A percentile compares a stretch with the other conserved stretches of the same genome.
These are phyloP conservation scores for Leishmania turanica DNA, from an alignment of 208 protist species.

Conservation along the genomic window DNA sequence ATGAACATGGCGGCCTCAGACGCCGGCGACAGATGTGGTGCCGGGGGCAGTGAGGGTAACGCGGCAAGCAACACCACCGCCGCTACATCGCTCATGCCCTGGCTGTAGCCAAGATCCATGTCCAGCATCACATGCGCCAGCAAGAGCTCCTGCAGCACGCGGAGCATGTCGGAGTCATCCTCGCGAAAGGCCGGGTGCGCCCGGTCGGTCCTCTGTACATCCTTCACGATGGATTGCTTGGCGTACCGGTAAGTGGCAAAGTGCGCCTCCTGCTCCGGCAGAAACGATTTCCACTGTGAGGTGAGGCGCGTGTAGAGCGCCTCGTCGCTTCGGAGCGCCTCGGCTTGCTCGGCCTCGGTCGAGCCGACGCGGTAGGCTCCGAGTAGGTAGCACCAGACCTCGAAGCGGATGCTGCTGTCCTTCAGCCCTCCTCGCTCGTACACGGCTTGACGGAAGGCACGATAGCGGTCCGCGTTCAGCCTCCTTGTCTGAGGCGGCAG, in stretches of 20 bases:
- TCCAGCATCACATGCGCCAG: conserved; percentile 88
- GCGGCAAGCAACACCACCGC: conserved; percentile 60
- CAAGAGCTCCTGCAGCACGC: conserved; percentile 68
- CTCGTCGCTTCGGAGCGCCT: conserved; percentile 26
- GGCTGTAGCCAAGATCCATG: conserved; percentile 93
- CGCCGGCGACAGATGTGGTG: neutral
- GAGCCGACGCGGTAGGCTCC: conserved; percentile 47
- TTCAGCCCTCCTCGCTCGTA: conserved; percentile 29
- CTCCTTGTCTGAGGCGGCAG: neutral
- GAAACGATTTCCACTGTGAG: conserved; percentile 76
- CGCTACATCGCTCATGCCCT: conserved; percentile 91
- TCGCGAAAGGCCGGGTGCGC: conserved; percentile 46
- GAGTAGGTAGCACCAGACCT: conserved; percentile 86
- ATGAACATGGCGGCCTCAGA: conserved; percentile 34
- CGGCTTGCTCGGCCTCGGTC: conserved; percentile 38
- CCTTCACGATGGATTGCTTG: conserved; percentile 78
- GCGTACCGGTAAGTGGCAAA: conserved; percentile 65
- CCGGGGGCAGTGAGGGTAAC: conserved; percentile 26
- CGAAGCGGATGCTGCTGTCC: conserved; percentile 40
- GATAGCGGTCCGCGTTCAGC: conserved; percentile 25
- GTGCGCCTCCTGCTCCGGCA: conserved; percentile 65
- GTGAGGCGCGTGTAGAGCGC: conserved; percentile 64
- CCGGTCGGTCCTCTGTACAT: conserved; percentile 88
- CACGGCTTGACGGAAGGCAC: conserved; percentile 27
- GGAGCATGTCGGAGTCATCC: conserved; percentile 49